Conservation (phyloP, 768 basidiomycete species). For the Tephrocybe sp. region DNA sequence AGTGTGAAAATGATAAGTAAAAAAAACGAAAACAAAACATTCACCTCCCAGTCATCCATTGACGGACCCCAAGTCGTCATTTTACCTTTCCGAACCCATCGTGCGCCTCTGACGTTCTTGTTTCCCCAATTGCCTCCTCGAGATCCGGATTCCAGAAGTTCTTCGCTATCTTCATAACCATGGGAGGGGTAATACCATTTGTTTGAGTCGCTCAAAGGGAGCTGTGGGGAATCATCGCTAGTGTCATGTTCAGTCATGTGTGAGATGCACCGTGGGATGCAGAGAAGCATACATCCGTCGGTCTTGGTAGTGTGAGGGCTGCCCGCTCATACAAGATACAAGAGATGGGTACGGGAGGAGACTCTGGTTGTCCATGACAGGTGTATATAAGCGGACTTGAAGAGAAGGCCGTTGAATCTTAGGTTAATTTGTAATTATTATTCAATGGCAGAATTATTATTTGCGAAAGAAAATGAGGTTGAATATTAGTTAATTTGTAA, state of each 20-base stretch:
- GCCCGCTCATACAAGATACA: not conserved
- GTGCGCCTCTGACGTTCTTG: slow-evolving; percentile 70
- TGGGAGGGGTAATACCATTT: slow-evolving; percentile 86
- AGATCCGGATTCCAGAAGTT: slow-evolving; percentile 43
- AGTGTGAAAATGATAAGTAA: slow-evolving; percentile 13
- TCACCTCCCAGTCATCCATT: slow-evolving; percentile 85
- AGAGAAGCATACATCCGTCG: slow-evolving; percentile 26
- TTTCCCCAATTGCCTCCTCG: slow-evolving; percentile 82
- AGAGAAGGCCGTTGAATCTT: not conserved
- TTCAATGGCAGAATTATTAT: too few relatives aligned
- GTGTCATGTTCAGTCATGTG: too few relatives aligned
- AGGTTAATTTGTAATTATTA: too few relatives aligned
- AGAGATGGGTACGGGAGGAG: slow-evolving; percentile 7
- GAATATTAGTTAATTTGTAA: too few relatives aligned
- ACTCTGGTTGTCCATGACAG: slow-evolving; percentile 14
- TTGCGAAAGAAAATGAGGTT: too few relatives aligned
- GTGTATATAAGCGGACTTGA: not conserved
- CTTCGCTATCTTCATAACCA: slow-evolving; percentile 67
- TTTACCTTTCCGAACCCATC: slow-evolving; percentile 84
- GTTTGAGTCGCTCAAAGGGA: slow-evolving; percentile 69
- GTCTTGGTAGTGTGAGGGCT: slow-evolving; percentile 15
- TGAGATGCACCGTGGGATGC: too few relatives aligned
- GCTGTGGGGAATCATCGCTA: slow-evolving; percentile 19
- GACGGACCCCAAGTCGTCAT: slow-evolving; percentile 82
- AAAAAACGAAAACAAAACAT: slow-evolving; percentile 15